Conservation (phyloP, 352 stramenopile species). For the Phytopythium litorale region DNA sequence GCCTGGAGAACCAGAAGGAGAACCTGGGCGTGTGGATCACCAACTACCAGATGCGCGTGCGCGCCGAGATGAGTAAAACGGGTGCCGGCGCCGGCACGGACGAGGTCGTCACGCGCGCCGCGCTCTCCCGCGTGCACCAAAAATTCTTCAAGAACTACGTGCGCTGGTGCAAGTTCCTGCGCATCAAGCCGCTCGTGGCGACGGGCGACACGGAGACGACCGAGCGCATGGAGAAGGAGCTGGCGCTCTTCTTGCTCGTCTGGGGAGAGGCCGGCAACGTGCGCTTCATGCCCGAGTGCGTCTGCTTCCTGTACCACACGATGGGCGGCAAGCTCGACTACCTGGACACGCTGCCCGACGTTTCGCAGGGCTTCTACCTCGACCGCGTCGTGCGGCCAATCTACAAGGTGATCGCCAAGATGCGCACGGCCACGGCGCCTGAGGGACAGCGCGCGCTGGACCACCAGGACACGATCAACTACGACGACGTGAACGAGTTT, state of each 20-base stretch:
- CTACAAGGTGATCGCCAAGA: constrained; percentile 74
- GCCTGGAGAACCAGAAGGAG: constrained; percentile 81
- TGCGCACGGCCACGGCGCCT: constrained; percentile 44
- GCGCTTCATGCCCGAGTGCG: constrained; percentile 87
- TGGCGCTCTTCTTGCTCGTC: constrained; percentile 76
- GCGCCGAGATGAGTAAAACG: constrained; percentile 24
- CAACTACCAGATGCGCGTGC: constrained; percentile 77
- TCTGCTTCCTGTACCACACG: constrained; percentile 87
- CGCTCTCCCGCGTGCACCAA: constrained; percentile 53
- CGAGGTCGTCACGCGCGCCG: constrained; percentile 45
- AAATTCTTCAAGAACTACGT: constrained; percentile 91
- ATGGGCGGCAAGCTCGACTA: constrained; percentile 64
- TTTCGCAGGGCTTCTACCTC: constrained; percentile 59
- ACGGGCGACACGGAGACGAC: constrained; percentile 31
- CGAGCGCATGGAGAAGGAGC: constrained; percentile 55
- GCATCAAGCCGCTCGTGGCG: constrained; percentile 79
- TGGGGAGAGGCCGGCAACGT: constrained; percentile 85
- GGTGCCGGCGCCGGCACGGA: constrained; percentile 24
- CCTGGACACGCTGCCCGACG: constrained; percentile 46
- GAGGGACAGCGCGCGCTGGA: constrained; percentile 49
- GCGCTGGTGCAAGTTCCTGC: constrained; percentile 94
- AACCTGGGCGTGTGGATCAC: constrained; percentile 82
- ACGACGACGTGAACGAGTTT: constrained; percentile 89
- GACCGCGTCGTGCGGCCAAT: constrained; percentile 67
- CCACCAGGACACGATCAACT: constrained; percentile 84